Base-by-base conservation (phyloP, 768 basidiomycete genomes). In the Auricularia auricula-judae region DNA sequence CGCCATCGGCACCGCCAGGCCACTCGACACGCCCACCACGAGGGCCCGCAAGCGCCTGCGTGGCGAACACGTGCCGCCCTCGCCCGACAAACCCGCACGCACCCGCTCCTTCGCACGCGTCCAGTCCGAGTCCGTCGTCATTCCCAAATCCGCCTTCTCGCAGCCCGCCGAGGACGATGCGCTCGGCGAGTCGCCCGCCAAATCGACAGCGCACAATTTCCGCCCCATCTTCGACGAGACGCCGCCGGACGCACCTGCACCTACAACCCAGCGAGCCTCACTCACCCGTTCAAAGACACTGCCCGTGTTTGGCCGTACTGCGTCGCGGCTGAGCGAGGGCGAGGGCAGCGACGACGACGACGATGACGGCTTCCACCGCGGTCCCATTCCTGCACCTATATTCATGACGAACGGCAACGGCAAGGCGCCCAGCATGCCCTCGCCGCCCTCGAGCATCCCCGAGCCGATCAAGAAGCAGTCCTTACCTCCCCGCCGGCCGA, bases 1-100 rank as follows among this genome's bases (percentile, higher is more conserved):
- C 36, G 59, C 18, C 36, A 65, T 61, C 64, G 36, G 12, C 16
- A 36, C 39, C 4, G 47, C 36, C 36, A 11, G 12, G 23, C 16
- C 36, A 29, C 58, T 18, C 4, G 36, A 60, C 36, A 56, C 64
- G 51, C 58, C 64, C 23, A n/a, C 42, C 14, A 61, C 58, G 21
- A 34, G 58, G 21, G 58, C 58, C 3, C 56, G 64, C 16, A 65
- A 65, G 34, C 56, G 64, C 7, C 36, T 65, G n/a, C 43, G 64
- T 23, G 64, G 64, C 36, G 64, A 65, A 18, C 29, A 14, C 29
- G 56, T 59, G 29, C 23, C 21, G 11, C 56, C 56, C 4, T 59
- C 56, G 23, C 56, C 56, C 56, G 56, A 59, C 56, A 59, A 59
- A 18, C 29, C 29, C 23, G 5, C 23, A 8, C 56, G 56, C 56